phyloP scores from a whole-genome alignment of 2,329 filamentous ascomycete species.

The Acephala macrosclerotiorum region DNA sequence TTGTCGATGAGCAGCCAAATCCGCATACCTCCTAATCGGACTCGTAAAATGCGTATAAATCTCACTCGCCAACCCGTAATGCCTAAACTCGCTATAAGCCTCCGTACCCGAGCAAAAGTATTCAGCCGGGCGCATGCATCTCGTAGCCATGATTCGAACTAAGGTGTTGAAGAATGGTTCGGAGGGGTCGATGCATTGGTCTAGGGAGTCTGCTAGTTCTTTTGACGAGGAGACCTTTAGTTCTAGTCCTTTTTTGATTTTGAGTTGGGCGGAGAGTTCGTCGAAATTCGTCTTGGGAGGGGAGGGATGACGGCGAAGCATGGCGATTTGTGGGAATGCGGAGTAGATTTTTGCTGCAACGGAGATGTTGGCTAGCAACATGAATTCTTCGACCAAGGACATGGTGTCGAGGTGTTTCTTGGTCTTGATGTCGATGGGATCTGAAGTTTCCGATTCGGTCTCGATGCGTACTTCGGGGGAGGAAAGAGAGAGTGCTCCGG shows the following conservation, averaged over 20 bases:
- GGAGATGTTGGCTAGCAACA: constrained; percentile 96
- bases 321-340: constrained; percentile 92
- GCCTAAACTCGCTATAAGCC: constrained; percentile 91
- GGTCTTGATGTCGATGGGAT: constrained; percentile 94
- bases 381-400: constrained; percentile 98
- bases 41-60: constrained; percentile 99
- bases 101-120: constrained; percentile 97
- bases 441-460: constrained; percentile 93
- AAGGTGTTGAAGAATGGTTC: constrained; percentile 99
- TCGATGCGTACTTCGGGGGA: constrained; percentile 98
- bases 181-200: constrained; percentile 77
- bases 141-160: constrained; percentile 94
- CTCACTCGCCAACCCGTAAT: constrained; percentile 94
- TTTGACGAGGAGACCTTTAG: constrained; percentile 86
- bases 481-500: constrained; percentile 91
- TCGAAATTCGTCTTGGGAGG: constrained; percentile 98
- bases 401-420: constrained; percentile 95
- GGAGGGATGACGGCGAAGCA: constrained; percentile 89
- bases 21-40: constrained; percentile 96
- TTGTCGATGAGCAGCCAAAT: constrained; percentile 92
- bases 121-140: constrained; percentile 99
- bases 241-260: constrained; percentile 82
- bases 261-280: constrained; percentile 88
- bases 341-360: constrained; percentile 91
- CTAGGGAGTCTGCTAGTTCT: constrained; percentile 91